Conservation (phyloP, 768 basidiomycete species). For the Dictyophora rubrovolvata region DNA sequence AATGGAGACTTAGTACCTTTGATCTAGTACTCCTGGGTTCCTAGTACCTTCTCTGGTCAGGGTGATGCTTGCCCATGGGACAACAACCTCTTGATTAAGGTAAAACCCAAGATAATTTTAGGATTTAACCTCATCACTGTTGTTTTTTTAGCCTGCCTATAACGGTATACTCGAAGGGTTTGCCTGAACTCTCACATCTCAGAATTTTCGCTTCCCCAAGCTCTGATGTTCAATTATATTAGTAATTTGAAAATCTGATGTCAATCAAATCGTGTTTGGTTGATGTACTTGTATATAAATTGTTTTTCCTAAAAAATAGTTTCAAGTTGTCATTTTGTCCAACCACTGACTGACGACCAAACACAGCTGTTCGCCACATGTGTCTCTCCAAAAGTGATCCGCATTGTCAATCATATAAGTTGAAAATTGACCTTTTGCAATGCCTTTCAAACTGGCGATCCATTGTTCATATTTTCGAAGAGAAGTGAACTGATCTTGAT, state of each 20-base stretch:
- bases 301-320: background rate
- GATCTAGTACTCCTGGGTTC: slow-evolving; percentile 26
- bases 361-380: slow-evolving; percentile 9
- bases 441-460: slow-evolving; percentile 30
- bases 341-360: slow-evolving; percentile 12
- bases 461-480: slow-evolving; percentile 44
- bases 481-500: slow-evolving; percentile 62
- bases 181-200: background rate
- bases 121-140: slow-evolving; percentile 17
- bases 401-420: slow-evolving; percentile 34
- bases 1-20: background rate
- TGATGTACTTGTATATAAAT: no score
- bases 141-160: slow-evolving; percentile 36
- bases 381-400: slow-evolving; percentile 55
- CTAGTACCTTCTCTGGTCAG: slow-evolving; percentile 24
- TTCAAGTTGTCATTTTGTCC: background rate
- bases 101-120: slow-evolving; percentile 8
- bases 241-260: no score
- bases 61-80: slow-evolving; percentile 24
- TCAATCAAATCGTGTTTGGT: no score
- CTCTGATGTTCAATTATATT: no score
- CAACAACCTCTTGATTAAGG: slow-evolving; percentile 11
- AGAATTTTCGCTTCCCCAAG: background rate
- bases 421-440: slow-evolving; percentile 19
- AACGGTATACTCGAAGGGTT: slow-evolving; percentile 32